phyloP scores from a whole-genome alignment of 352 stramenopile genomes.

The Globisporangium nagaii region DNA sequence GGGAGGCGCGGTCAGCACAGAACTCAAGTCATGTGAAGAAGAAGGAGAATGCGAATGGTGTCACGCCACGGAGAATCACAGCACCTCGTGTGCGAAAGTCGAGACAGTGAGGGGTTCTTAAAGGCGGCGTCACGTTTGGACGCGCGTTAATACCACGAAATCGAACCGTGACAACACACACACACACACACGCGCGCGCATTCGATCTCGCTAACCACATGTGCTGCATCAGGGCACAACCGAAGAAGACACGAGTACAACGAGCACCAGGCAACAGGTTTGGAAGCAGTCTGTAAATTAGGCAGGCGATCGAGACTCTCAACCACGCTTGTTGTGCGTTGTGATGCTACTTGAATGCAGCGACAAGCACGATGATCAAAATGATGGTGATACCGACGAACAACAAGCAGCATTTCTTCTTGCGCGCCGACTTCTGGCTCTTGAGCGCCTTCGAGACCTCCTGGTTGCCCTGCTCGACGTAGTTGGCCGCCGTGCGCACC shows the following conservation, averaged over 20 bases:
- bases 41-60: background rate
- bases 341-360: slow-evolving; percentile 47
- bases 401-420: slow-evolving; percentile 94
- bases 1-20: background rate
- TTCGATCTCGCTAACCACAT: too few species aligned
- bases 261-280: background rate
- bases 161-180: background rate
- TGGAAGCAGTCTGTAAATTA: background rate
- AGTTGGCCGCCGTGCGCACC: slow-evolving; percentile 90
- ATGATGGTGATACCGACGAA: slow-evolving; percentile 75
- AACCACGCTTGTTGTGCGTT: slow-evolving; percentile 8
- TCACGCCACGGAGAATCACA: background rate
- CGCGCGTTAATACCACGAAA: background rate
- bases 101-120: background rate
- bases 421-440: slow-evolving; percentile 94
- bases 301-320: background rate
- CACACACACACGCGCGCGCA: background rate
- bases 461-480: slow-evolving; percentile 96
- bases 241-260: too few species aligned
- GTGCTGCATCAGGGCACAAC: too few species aligned
- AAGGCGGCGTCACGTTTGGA: background rate
- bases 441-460: slow-evolving; percentile 94
- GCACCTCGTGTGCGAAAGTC: too few species aligned
- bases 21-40: background rate
- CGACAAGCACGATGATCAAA: slow-evolving; percentile 72